phyloP scores from a whole-genome alignment of 2,329 filamentous ascomycete species.

The Thelonectria discophora region DNA sequence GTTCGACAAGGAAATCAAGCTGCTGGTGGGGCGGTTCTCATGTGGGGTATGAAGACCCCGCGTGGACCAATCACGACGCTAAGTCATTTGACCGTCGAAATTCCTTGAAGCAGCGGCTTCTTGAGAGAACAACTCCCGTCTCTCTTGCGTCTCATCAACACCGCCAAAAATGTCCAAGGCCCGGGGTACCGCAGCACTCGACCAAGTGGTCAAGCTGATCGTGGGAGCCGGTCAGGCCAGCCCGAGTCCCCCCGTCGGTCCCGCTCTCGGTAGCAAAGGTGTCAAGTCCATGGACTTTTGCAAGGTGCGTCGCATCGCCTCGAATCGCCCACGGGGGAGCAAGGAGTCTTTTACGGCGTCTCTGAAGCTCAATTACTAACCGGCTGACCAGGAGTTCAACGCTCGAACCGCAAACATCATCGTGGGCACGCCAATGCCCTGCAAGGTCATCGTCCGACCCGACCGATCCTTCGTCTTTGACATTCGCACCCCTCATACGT shows the following conservation, averaged over 20 bases:
- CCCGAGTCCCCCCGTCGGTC: slow-evolving; percentile 94
- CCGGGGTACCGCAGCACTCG: slow-evolving; percentile 52
- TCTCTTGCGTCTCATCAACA: slow-evolving; percentile 25
- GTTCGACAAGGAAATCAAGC: slow-evolving; percentile 16
- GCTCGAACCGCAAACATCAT: slow-evolving; percentile 87
- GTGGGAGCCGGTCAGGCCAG: slow-evolving; percentile 95
- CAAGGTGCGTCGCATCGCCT: slow-evolving; percentile 70
- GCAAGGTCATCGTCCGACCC: slow-evolving; percentile 88
- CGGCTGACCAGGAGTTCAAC: slow-evolving; percentile 83
- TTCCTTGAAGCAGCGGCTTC: slow-evolving; percentile 40
- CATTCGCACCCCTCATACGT: slow-evolving; percentile 91
- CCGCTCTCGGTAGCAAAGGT: slow-evolving; percentile 94
- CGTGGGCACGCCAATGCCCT: slow-evolving; percentile 86
- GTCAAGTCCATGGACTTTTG: slow-evolving; percentile 99
- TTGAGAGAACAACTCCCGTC: slow-evolving; percentile 21
- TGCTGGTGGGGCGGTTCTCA: slow-evolving; percentile 30
- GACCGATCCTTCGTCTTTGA: slow-evolving; percentile 96
- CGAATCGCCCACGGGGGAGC: neutral
- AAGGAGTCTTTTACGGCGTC: neutral
- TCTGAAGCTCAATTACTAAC: slow-evolving; percentile 29
- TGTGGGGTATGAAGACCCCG: slow-evolving; percentile 28
- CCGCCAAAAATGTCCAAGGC: slow-evolving; percentile 61
- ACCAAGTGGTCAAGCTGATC: slow-evolving; percentile 95
- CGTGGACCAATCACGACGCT: slow-evolving; percentile 36
- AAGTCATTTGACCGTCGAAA: slow-evolving; percentile 30